These are phyloP conservation scores for Ophiocordyceps camponoti-saundersi DNA, from an alignment of 2,329 filamentous ascomycete species.

Conservation along the genomic window DNA sequence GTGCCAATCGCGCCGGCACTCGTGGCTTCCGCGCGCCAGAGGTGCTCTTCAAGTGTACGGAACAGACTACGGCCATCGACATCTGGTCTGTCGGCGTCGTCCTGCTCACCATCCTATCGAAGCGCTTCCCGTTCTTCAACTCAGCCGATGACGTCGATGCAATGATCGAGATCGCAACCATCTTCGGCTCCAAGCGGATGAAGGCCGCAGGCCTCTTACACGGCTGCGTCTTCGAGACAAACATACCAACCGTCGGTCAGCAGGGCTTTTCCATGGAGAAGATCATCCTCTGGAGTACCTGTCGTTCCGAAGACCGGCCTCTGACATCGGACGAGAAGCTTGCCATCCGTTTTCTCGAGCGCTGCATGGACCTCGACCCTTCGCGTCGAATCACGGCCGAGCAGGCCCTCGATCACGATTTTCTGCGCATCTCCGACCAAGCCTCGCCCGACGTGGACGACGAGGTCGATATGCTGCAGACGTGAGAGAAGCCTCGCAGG, in stretches of 20 bases:
- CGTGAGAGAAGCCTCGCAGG: conserved; percentile 6
- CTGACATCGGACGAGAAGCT: conserved; percentile 52
- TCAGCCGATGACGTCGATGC: conserved; percentile 96
- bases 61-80: conserved; percentile 86
- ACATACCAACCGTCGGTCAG: conserved; percentile 75
- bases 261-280: conserved; percentile 80
- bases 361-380: conserved; percentile 64
- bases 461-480: conserved; percentile 33
- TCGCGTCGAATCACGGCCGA: conserved; percentile 55
- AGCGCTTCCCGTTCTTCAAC: conserved; percentile 96
- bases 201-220: conserved; percentile 66
- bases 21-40: conserved; percentile 92
- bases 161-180: conserved; percentile 91
- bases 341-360: conserved; percentile 54
- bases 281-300: conserved; percentile 90
- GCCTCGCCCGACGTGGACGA: conserved; percentile 23
- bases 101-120: conserved; percentile 79
- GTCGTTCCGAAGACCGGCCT: conserved; percentile 42
- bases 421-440: conserved; percentile 27
- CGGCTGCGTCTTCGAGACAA: conserved; percentile 83
- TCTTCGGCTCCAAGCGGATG: conserved; percentile 80
- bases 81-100: conserved; percentile 98
- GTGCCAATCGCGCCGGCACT: conserved; percentile 88
- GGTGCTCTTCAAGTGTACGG: conserved; percentile 91
- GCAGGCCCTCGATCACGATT: conserved; percentile 58